phyloP scores from a whole-genome alignment of 345 rosid genomes.

The Brassica rapa region DNA sequence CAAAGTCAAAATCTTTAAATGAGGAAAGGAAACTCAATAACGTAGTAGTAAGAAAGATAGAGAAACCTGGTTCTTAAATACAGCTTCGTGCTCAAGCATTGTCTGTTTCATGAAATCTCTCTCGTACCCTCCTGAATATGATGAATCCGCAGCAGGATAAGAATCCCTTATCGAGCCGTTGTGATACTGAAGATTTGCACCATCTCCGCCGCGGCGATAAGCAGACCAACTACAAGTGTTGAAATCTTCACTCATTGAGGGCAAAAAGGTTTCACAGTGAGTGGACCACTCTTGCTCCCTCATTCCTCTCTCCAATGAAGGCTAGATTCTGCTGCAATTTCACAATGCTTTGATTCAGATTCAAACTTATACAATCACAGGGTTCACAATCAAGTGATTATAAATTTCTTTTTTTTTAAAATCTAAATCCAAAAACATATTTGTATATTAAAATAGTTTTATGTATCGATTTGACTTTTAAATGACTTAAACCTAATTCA shows the following conservation, averaged over 20 bases:
- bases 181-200: slow-evolving; percentile 24
- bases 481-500: slow-evolving; percentile 25
- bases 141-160: slow-evolving; percentile 43
- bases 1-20: neutral
- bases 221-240: slow-evolving; percentile 63
- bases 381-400: slow-evolving; percentile 7
- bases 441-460: too few relatives aligned
- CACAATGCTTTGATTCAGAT: slow-evolving; percentile 9
- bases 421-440: too few relatives aligned
- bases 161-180: slow-evolving; percentile 49
- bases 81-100: slow-evolving; percentile 86
- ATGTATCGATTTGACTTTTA: slow-evolving; percentile 15
- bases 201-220: slow-evolving; percentile 43
- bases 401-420: neutral
- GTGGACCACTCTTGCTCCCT: slow-evolving; percentile 73
- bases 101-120: slow-evolving; percentile 66
- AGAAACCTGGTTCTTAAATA: slow-evolving; percentile 75
- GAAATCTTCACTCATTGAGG: slow-evolving; percentile 67
- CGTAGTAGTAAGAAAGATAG: neutral
- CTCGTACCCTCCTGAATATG: slow-evolving; percentile 52
- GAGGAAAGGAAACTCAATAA: neutral
- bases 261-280: slow-evolving; percentile 8
- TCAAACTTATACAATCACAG: slow-evolving; percentile 1
- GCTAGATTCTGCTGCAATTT: neutral
- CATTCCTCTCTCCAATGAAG: slow-evolving; percentile 38